Conservation (phyloP, 345 rosid species). For the Aegle marmelos region DNA sequence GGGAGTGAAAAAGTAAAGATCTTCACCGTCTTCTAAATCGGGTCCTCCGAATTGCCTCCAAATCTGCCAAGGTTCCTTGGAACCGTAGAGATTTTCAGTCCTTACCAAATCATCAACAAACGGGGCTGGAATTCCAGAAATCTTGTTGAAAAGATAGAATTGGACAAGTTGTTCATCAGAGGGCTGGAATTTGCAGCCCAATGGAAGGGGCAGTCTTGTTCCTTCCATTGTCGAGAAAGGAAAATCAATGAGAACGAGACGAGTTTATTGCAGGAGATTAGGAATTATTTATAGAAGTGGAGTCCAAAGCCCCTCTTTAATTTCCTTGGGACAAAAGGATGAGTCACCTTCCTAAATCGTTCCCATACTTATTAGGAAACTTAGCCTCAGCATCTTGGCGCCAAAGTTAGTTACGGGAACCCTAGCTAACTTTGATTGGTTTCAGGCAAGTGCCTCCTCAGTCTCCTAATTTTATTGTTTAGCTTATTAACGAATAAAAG, state of each 20-base stretch:
- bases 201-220: background rate
- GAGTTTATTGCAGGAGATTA: background rate
- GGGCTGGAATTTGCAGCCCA: constrained; percentile 2
- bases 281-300: background rate
- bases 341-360: background rate
- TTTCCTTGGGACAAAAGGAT: background rate
- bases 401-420: too few relatives aligned
- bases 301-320: background rate
- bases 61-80: background rate
- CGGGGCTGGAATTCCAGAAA: background rate
- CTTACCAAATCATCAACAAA: background rate
- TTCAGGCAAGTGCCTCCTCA: too few relatives aligned
- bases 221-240: background rate
- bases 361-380: background rate
- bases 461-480: too few relatives aligned
- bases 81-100: background rate
- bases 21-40: background rate
- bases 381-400: too few relatives aligned
- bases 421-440: too few relatives aligned
- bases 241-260: background rate
- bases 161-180: background rate
- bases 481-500: too few relatives aligned
- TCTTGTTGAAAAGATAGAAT: background rate
- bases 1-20: background rate
- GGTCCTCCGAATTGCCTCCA: background rate